Evolutionary conservation across 1,139 yeast genomes (phyloP).

Genomic region (Lipomyces yarrowii): DNA sequence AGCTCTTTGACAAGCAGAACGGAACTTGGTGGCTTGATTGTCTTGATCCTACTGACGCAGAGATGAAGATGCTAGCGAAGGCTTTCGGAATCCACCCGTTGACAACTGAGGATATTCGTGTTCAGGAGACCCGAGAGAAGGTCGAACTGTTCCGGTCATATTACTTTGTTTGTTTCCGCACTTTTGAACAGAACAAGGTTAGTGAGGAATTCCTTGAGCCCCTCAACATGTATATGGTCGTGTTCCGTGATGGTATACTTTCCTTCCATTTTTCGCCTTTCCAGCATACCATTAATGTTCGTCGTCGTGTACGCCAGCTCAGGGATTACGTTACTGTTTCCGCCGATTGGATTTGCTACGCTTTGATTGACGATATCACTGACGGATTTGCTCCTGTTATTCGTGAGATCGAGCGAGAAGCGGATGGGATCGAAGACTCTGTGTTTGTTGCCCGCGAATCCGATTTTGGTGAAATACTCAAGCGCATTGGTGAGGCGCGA

Average conservation of each 20-base stretch:
- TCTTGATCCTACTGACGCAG: constrained; percentile 67
- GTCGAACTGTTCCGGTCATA: constrained; percentile 75
- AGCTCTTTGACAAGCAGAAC: constrained; percentile 63
- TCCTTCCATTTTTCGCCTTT: constrained; percentile 87
- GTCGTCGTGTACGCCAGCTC: constrained; percentile 88
- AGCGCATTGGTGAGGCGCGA: constrained; percentile 84
- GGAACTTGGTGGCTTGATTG: constrained; percentile 75
- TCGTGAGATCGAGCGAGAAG: constrained; percentile 83
- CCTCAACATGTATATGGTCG: constrained; percentile 83
- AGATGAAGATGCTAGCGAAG: constrained; percentile 64
- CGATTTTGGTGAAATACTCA: constrained; percentile 63
- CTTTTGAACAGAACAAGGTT: constrained; percentile 74
- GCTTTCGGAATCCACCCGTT: constrained; percentile 84
- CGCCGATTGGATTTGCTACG: constrained; percentile 94
- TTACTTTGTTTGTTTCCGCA: constrained; percentile 81
- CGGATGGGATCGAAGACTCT: constrained; percentile 88
- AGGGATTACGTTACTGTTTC: constrained; percentile 85
- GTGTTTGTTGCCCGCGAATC: constrained; percentile 63
- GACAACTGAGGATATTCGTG: constrained; percentile 76
- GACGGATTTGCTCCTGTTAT: constrained; percentile 93
- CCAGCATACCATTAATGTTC: constrained; percentile 79
- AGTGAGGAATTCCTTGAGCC: constrained; percentile 85
- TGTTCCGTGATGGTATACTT: constrained; percentile 78
- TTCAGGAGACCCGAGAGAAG: constrained; percentile 85
- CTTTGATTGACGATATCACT: constrained; percentile 88